Evolutionary conservation across 306 rosid genomes (phyloP).

Genomic region (Vicia sativa): DNA sequence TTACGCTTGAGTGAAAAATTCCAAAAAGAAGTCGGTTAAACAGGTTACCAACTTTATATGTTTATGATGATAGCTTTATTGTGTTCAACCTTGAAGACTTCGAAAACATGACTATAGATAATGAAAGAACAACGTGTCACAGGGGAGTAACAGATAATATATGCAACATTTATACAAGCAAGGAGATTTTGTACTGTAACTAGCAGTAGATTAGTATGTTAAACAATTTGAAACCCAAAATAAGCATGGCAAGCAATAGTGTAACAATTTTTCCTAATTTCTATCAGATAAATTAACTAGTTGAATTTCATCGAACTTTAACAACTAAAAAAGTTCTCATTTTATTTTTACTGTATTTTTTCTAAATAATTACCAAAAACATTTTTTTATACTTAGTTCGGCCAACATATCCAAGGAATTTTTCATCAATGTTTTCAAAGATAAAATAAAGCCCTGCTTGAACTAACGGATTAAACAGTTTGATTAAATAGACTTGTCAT

Average conservation of each 20-base stretch:
- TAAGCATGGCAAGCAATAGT: neutral
- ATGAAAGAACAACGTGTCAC: conserved; percentile 30
- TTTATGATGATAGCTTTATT: neutral
- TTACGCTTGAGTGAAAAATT: conserved; percentile 2
- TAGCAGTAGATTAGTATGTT: neutral
- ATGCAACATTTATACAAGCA: conserved; percentile 1
- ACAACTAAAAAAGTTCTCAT: neutral
- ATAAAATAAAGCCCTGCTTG: no score
- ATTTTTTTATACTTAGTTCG: neutral
- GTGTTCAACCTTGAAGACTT: conserved; percentile 11
- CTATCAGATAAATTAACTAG: neutral
- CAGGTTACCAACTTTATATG: conserved; percentile 48
- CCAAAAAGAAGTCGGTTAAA: conserved; percentile 40
- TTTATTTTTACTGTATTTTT: no score
- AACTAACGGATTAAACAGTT: no score
- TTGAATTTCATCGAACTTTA: neutral
- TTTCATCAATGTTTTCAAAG: no score
- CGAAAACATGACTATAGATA: neutral
- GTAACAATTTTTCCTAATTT: neutral
- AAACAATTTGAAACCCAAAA: neutral
- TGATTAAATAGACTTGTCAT: no score
- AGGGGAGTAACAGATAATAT: neutral
- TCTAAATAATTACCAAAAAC: neutral
- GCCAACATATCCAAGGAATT: neutral
- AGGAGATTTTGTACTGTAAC: neutral